Evolutionary conservation across 805 yeast genomes (phyloP).

Genomic region (Wickerhamomyces queroliae): DNA sequence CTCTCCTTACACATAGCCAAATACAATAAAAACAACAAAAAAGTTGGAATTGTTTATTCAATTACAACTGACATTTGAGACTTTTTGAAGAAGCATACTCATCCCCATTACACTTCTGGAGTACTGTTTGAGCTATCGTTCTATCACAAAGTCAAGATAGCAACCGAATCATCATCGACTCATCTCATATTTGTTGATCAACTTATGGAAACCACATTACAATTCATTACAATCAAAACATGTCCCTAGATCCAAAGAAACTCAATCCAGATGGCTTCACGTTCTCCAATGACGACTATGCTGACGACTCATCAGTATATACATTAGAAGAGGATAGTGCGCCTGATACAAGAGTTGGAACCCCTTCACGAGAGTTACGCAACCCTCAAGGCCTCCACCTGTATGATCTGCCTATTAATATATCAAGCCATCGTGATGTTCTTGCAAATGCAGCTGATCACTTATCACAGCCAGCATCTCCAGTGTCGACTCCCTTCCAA

Average conservation of each 20-base stretch:
- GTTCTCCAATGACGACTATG: constrained; percentile 9
- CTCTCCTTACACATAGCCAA: too few species aligned
- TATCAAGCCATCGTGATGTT: constrained; percentile 17
- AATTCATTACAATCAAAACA: too few species aligned
- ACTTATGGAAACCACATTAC: too few species aligned
- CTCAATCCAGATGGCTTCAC: constrained; percentile 10
- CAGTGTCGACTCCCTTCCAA: constrained; percentile 17
- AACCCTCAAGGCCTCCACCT: constrained; percentile 1
- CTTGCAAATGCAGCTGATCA: constrained; percentile 1
- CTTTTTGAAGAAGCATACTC: too few species aligned
- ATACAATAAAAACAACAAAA: too few species aligned
- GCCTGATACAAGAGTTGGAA: not conserved
- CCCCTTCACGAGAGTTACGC: not conserved
- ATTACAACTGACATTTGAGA: too few species aligned
- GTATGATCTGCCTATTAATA: constrained; percentile 19
- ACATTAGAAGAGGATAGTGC: constrained; percentile 15
- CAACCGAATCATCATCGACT: too few species aligned
- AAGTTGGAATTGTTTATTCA: too few species aligned
- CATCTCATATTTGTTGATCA: not conserved
- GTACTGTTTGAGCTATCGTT: too few species aligned
- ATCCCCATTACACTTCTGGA: too few species aligned
- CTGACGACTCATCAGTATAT: constrained; percentile 11
- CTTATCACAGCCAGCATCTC: constrained; percentile 18
- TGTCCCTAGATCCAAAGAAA: constrained; percentile 21
- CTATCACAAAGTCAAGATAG: too few species aligned